Conservation (phyloP, 2,329 filamentous ascomycete genomes). For the Paecilomyces niveus region DNA sequence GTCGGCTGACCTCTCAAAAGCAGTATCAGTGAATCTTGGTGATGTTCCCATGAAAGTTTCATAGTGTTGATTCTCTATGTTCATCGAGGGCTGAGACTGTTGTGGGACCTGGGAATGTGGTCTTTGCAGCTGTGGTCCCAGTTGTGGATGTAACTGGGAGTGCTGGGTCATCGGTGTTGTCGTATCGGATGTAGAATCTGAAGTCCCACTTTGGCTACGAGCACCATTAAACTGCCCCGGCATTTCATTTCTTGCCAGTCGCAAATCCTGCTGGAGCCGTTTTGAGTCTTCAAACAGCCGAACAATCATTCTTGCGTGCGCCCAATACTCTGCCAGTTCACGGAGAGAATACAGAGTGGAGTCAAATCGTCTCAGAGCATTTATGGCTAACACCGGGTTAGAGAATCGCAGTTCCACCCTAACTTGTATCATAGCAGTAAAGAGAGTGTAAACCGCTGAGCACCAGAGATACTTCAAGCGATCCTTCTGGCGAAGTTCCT, state of each 20-base stretch:
- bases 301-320: constrained; percentile 36
- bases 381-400: constrained; percentile 39
- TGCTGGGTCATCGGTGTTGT: constrained; percentile 11
- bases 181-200: constrained; percentile 9
- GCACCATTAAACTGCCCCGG: constrained; percentile 18
- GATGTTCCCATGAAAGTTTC: background rate
- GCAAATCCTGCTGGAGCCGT: constrained; percentile 34
- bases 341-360: constrained; percentile 36
- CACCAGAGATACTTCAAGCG: constrained; percentile 38
- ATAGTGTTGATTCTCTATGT: constrained; percentile 8
- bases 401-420: constrained; percentile 40
- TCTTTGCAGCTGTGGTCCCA: constrained; percentile 15
- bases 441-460: constrained; percentile 37
- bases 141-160: constrained; percentile 13
- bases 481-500: constrained; percentile 35
- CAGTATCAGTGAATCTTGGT: background rate
- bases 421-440: constrained; percentile 42
- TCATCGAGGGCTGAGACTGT: background rate
- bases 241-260: constrained; percentile 28
- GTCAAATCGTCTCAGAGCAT: constrained; percentile 38
- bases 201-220: constrained; percentile 5
- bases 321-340: constrained; percentile 36
- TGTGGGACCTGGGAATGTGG: constrained; percentile 4
- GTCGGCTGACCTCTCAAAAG: constrained; percentile 1
- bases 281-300: constrained; percentile 38